Base-by-base conservation (phyloP, 768 basidiomycete species). In the Multifurca ochricompacta region DNA sequence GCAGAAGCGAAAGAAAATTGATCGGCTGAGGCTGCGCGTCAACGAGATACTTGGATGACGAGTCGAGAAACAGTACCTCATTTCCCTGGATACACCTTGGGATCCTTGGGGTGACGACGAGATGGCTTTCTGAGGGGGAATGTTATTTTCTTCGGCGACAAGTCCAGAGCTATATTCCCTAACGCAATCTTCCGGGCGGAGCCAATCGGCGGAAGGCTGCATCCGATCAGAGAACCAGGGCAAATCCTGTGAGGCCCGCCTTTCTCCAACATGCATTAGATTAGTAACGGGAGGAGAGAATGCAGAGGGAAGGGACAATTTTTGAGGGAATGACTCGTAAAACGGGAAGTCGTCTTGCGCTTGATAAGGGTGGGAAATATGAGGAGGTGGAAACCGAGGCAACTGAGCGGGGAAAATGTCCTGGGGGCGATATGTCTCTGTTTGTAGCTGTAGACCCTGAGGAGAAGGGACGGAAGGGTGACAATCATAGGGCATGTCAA, bases 1-100 rank as follows among this genome's bases (percentile, higher is more conserved):
- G 88, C 46, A 92, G 76, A 47, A 91, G 74, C 13, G 87, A 87
- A 49, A 91, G 75, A 67, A 91, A 92, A 69, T 92, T 92, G 73
- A 92, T 90, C 14, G 90, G 88, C 88, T 92, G 59, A 34, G 23
- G 25, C 41, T 45, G 25, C 16, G 19, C 1, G n/a, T 51, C 32
- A 45, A 31, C 35, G 36, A 36, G 10, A 21, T n/a, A 9, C 18
- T 37, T 42, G 39, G n/a, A 25, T 3, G 14, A 23, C 1, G 13
- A 48, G 9, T 7, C 6, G 19, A 55, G 37, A 41, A 27, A 36
- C 11, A 30, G 6, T 31, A 79, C 87, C 75, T 87, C 87, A 64
- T 78, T 71, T 8, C 56, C 56, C 34, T 68, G 67, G 55, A 70
- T 27, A 61, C 50, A 36, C 57, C 65, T 34, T 54, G 59, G 46